Base-by-base conservation (phyloP, 2,329 filamentous ascomycete genomes). In the Dactylellina drechsleri region DNA sequence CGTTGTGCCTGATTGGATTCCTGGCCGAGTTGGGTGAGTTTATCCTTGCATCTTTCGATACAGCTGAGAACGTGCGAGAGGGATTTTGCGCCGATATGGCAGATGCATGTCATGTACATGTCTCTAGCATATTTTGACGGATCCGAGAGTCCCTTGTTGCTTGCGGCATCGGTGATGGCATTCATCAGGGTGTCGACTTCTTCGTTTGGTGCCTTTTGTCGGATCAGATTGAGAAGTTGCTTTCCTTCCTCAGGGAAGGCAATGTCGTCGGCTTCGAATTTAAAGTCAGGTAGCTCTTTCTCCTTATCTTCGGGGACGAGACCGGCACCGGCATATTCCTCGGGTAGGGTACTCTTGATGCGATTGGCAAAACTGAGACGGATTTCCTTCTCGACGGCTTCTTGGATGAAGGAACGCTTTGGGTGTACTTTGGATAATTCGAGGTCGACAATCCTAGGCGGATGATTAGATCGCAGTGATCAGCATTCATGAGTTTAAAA, bases 231-330 rank as follows among this genome's bases (percentile, higher is more conserved):
- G 58, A 92, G 89, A 28, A 99, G 86, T 80, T 95, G 91, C 79
- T 89, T 89, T n/a, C 92, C 95, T 83, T 97, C 91, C 18, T 87
- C 86, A 2, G 92, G 87, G 81, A 96, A 98, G 0, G 93, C 93
- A 0, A 89, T 91, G 76, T 88, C 91, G 92, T 92, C 88, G 73
- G 90, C 85, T 23, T 88, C 88, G 81, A 91, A 99, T 82, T 98
- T 98, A 84, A 97, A 98, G 76, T 94, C 91, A 0, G 95, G 95
- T n/a, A 91, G 92, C 80, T 99, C 95, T 80, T 95, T 92, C 82
- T 98, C 94, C 81, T 97, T 96, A 78, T 91, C 92, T 61, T 91
- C 88, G 0, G 91, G 87, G 77, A 99, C 94, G 74, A 99, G 84
- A 1, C 85, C 84, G 79, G 93, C 89, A 1, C 85, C 84, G 79